phyloP scores from a whole-genome alignment of 2,329 filamentous ascomycete species.

The Aspergillus thermomutatus region DNA sequence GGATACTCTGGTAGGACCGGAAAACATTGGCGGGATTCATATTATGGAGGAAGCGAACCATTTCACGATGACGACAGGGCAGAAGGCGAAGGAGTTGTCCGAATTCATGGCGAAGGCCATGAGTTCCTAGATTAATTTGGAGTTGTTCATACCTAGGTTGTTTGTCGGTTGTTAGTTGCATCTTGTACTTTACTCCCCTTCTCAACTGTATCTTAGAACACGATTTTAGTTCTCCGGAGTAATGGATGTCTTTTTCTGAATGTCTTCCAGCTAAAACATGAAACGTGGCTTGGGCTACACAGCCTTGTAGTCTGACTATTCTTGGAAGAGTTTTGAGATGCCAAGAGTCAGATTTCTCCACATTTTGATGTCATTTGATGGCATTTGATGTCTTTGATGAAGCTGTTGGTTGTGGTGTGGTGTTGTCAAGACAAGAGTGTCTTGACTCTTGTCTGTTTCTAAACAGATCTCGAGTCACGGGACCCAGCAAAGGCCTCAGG shows the following conservation, averaged over 20 bases:
- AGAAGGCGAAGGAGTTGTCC: background rate
- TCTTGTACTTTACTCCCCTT: background rate
- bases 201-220: background rate
- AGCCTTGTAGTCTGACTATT: background rate
- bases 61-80: conserved; percentile 22
- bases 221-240: background rate
- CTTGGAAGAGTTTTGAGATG: background rate
- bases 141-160: background rate
- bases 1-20: conserved; percentile 42
- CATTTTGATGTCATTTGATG: background rate
- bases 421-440: background rate
- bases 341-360: background rate
- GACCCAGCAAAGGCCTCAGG: background rate
- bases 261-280: background rate
- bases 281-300: background rate
- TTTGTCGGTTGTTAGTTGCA: background rate
- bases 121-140: background rate
- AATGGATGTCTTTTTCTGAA: background rate
- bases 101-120: background rate
- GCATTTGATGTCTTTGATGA: too few relatives aligned
- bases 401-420: background rate
- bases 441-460: too few relatives aligned
- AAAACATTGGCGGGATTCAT: conserved; percentile 34
- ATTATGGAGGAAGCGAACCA: conserved; percentile 34
- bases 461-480: background rate